Percentiles rank a stretch among this genome's conserved stretches.
Evolutionary conservation across 192 early-diverging fungal genomes (phyloP).

Genomic region (Umbelopsis vinacea): DNA sequence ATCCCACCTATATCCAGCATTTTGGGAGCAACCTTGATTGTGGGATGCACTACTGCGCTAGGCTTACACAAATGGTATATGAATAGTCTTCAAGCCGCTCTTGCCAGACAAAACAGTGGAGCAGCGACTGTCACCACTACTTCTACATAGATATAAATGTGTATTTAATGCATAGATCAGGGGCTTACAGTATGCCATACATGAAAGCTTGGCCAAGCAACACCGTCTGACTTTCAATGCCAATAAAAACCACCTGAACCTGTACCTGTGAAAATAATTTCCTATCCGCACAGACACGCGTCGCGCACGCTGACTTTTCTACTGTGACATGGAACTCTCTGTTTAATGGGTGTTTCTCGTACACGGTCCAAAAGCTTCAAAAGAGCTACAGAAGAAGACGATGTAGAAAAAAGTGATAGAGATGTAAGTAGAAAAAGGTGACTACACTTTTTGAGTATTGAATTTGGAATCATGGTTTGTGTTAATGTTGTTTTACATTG

Average conservation of each 20-base stretch:
- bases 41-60: conserved; percentile 62
- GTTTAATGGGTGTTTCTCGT: conserved; percentile 15
- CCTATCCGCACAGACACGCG: conserved; percentile 17
- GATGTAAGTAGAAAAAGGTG: background rate
- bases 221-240: conserved; percentile 3
- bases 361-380: conserved; percentile 21
- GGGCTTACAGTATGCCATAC: background rate
- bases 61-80: conserved; percentile 63
- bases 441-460: too few relatives aligned
- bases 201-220: background rate
- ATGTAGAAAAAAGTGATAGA: background rate
- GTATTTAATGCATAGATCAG: background rate
- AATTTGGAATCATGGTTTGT: too few relatives aligned
- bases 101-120: background rate
- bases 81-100: background rate
- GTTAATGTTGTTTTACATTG: background rate
- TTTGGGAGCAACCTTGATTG: conserved; percentile 66
- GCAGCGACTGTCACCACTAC: background rate
- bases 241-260: background rate
- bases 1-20: conserved; percentile 57
- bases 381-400: background rate
- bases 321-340: conserved; percentile 8
- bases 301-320: background rate
- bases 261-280: conserved; percentile 7
- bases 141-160: background rate